phyloP scores from a whole-genome alignment of 2,329 filamentous ascomycete genomes.

The Cladosporium sp. region DNA sequence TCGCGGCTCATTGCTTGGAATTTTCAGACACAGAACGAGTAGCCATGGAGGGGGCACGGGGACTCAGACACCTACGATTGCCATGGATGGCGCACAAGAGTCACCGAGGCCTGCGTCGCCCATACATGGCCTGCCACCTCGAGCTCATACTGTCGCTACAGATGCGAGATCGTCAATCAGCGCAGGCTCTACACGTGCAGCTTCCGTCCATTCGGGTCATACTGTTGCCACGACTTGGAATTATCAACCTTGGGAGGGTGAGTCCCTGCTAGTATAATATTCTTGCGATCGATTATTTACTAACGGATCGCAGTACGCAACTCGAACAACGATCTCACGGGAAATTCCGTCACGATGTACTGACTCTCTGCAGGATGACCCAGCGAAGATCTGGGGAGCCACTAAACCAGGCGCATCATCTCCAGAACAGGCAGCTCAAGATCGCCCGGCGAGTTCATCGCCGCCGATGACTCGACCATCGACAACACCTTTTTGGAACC shows the following conservation, averaged over 20 bases:
- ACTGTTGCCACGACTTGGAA: background rate
- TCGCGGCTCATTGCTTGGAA: conserved; percentile 26
- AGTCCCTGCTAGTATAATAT: background rate
- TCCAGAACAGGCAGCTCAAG: conserved; percentile 9
- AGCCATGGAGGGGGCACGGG: conserved; percentile 9
- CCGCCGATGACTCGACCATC: background rate
- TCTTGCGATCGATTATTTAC: background rate
- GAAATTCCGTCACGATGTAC: background rate
- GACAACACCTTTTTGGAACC: background rate
- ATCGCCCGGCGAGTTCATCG: background rate
- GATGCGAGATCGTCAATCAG: conserved; percentile 9
- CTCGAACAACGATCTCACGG: background rate
- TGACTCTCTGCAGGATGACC: conserved; percentile 20
- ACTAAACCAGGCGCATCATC: conserved; percentile 15
- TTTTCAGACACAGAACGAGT: conserved; percentile 20
- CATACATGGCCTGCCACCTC: background rate
- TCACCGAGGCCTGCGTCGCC: background rate
- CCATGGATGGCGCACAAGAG: background rate
- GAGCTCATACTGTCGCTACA: background rate
- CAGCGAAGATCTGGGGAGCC: conserved; percentile 26
- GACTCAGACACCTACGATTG: background rate
- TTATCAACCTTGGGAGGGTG: conserved; percentile 12
- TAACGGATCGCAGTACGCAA: background rate
- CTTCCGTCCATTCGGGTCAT: background rate
- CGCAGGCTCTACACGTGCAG: background rate